Percentiles rank a stretch among this genome's conserved stretches.
phyloP scores from a whole-genome alignment of 257 asterid species.

The Solanum bulbocastanum region DNA sequence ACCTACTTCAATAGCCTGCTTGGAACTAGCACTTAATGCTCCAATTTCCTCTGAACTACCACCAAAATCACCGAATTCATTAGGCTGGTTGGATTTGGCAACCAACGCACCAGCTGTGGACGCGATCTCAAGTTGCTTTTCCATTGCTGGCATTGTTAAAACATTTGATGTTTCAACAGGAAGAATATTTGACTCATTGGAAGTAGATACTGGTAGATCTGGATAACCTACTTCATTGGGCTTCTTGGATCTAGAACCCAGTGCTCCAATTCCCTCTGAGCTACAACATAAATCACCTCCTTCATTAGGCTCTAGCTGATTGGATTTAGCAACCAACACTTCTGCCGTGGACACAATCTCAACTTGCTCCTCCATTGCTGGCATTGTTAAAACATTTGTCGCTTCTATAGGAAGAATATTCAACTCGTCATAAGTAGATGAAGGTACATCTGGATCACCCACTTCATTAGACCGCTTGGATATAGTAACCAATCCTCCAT shows the following conservation, averaged over 20 bases:
- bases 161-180: neutral
- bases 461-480: slow-evolving; percentile 12
- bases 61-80: slow-evolving; percentile 1
- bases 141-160: neutral
- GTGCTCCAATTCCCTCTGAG: neutral
- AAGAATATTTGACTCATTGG: neutral
- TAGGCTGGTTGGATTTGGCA: slow-evolving; percentile 7
- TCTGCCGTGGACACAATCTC: neutral
- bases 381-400: neutral
- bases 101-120: neutral
- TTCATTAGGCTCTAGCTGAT: slow-evolving; percentile 12
- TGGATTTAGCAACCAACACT: neutral
- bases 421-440: neutral
- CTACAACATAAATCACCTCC: neutral
- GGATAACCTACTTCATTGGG: slow-evolving; percentile 8
- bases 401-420: neutral
- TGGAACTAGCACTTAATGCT: neutral
- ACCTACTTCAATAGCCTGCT: slow-evolving; percentile 11
- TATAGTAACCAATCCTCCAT: neutral
- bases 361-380: neutral
- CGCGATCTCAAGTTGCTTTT: neutral
- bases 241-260: slow-evolving; percentile 7
- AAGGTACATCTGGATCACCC: neutral
- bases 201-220: neutral
- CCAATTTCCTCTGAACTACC: neutral